A percentile compares a stretch with the other conserved stretches of the same genome.
Evolutionary conservation across 2,329 filamentous ascomycete genomes (phyloP).

Genomic region (Claviceps sp.): DNA sequence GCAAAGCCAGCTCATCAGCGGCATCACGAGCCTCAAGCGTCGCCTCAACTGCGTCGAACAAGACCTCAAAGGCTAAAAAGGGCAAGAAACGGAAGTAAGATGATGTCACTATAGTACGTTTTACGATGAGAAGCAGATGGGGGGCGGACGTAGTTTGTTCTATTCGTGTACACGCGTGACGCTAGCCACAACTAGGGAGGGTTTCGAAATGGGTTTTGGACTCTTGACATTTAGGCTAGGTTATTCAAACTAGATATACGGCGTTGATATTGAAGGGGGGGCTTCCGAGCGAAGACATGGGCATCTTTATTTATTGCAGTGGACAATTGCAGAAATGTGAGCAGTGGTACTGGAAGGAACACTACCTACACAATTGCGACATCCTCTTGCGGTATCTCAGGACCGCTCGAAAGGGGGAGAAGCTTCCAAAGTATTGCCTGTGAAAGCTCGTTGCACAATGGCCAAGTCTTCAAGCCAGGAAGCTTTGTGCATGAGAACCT

Average conservation of each 20-base stretch:
- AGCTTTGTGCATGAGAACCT: too few relatives aligned
- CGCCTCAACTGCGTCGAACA: constrained; percentile 52
- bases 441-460: too few relatives aligned
- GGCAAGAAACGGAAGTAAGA: constrained; percentile 19
- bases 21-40: constrained; percentile 84
- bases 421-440: too few relatives aligned
- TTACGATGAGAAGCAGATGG: neutral
- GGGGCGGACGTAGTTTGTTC: neutral
- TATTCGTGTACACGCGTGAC: neutral
- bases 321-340: neutral
- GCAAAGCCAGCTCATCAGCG: constrained; percentile 61
- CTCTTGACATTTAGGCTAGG: neutral
- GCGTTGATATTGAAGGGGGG: constrained; percentile 7
- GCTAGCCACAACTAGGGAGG: neutral
- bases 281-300: neutral
- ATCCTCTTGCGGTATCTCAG: too few relatives aligned
- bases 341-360: too few relatives aligned
- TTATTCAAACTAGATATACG: neutral
- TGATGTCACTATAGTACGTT: neutral
- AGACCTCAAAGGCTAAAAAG: constrained; percentile 34
- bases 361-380: too few relatives aligned
- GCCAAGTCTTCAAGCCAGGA: too few relatives aligned
- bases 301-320: neutral
- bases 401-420: too few relatives aligned
- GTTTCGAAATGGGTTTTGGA: neutral